Conservation (phyloP, 2,329 filamentous ascomycete genomes). For the Phoma sp. region DNA sequence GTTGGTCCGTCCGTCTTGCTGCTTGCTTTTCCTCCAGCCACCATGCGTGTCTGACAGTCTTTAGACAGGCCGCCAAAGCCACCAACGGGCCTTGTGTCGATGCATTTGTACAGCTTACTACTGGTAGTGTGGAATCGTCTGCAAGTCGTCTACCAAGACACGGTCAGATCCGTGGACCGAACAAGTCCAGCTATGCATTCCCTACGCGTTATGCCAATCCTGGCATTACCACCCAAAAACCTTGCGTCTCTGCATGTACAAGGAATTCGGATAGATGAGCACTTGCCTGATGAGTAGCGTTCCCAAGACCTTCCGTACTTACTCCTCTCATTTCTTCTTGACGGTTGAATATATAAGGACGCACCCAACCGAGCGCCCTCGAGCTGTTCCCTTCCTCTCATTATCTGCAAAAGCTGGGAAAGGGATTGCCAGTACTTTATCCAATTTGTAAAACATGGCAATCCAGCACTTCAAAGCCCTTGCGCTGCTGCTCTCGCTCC, state of each 20-base stretch:
- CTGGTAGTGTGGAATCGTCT: background rate
- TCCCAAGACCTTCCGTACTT: background rate
- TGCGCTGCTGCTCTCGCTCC: constrained; percentile 4
- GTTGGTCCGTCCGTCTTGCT: background rate
- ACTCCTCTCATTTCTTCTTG: background rate
- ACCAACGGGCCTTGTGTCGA: background rate
- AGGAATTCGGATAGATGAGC: background rate
- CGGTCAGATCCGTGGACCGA: constrained; percentile 4
- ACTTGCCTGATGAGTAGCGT: background rate
- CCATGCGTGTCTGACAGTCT: background rate
- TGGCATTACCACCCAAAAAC: background rate
- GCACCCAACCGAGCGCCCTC: no score
- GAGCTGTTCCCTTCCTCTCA: no score
- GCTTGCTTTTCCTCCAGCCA: background rate
- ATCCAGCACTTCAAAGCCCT: background rate
- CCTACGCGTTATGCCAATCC: background rate
- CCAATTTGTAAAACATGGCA: background rate
- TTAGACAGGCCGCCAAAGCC: background rate
- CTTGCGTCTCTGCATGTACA: background rate
- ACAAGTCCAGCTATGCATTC: background rate
- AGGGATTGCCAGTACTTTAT: background rate
- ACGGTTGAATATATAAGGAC: background rate
- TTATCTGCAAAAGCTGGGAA: background rate
- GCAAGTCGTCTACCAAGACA: background rate
- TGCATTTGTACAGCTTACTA: background rate